Evolutionary conservation across 176 grass and related monocot species (phyloP).

Genomic region (Alopecurus myosuroides): DNA sequence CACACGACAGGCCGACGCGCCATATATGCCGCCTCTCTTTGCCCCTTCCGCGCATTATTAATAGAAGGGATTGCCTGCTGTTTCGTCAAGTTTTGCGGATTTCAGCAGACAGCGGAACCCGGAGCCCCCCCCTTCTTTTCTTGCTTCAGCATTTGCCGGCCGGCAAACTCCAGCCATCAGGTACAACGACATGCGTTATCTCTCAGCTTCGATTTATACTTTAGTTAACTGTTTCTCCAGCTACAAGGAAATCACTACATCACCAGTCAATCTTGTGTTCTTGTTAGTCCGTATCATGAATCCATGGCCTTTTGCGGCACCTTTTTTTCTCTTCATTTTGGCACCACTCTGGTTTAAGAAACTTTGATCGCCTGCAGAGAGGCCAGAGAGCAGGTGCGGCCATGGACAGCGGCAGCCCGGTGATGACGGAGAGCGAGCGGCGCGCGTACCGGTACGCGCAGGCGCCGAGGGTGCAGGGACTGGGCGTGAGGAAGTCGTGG

Average conservation of each 20-base stretch:
- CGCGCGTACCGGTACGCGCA: conserved; percentile 46
- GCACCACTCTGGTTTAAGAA: no score
- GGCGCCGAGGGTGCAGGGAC: conserved; percentile 18
- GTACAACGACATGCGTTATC: not conserved
- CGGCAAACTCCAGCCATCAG: not conserved
- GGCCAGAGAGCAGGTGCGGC: not conserved
- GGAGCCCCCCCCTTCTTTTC: not conserved
- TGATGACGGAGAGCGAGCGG: conserved; percentile 61
- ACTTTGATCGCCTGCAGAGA: no score
- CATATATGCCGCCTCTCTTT: not conserved
- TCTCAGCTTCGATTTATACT: not conserved
- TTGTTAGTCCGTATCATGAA: no score
- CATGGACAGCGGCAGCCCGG: conserved; percentile 55
- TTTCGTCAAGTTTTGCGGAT: not conserved
- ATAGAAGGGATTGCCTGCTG: not conserved
- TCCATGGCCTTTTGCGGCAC: no score
- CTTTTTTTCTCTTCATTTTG: no score
- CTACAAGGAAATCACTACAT: no score
- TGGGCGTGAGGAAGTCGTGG: conserved; percentile 57
- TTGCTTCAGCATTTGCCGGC: not conserved
- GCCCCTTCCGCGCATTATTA: conserved; percentile 8
- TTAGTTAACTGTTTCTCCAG: no score
- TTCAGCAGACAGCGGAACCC: not conserved
- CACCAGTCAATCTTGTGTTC: no score
- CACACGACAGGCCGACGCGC: conserved; percentile 12